Conservation (phyloP, 2,329 filamentous ascomycete genomes). For the Westerdykella ornata region DNA sequence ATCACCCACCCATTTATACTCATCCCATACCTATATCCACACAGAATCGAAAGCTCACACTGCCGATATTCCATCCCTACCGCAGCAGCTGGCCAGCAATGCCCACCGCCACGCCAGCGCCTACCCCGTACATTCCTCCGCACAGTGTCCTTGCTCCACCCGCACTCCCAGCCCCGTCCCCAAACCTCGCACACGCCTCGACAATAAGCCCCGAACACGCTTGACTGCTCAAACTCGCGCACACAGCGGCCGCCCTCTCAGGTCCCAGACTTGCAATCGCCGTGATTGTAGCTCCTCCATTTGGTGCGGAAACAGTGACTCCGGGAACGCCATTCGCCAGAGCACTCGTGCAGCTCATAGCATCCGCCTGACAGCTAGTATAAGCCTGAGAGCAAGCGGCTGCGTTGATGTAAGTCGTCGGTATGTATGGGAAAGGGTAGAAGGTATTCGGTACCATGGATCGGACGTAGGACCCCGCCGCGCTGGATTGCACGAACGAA, state of each 20-base stretch:
- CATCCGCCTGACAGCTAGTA: slow-evolving; percentile 46
- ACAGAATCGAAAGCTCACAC: too few species aligned
- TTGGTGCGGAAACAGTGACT: slow-evolving; percentile 46
- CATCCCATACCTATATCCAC: too few species aligned
- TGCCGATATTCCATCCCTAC: slow-evolving; percentile 4
- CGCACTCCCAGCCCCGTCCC: slow-evolving; percentile 18
- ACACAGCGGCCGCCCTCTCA: slow-evolving; percentile 26
- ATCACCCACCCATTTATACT: too few species aligned
- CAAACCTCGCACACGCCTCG: slow-evolving; percentile 41
- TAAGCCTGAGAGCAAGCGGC: slow-evolving; percentile 50
- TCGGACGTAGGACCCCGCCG: slow-evolving; percentile 9
- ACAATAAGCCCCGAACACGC: slow-evolving; percentile 47
- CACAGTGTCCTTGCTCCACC: slow-evolving; percentile 22
- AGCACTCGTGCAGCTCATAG: slow-evolving; percentile 34
- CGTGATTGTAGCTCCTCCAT: slow-evolving; percentile 47
- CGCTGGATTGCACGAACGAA: slow-evolving; percentile 20
- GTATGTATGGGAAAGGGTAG: slow-evolving; percentile 49
- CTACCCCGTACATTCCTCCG: slow-evolving; percentile 40
- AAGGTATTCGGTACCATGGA: slow-evolving; percentile 45
- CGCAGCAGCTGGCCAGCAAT: slow-evolving; percentile 37
- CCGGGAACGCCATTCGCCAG: slow-evolving; percentile 46
- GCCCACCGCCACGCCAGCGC: slow-evolving; percentile 40
- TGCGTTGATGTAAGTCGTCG: slow-evolving; percentile 48
- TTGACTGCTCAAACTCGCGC: slow-evolving; percentile 35
- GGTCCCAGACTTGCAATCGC: slow-evolving; percentile 33